These are phyloP conservation scores for Aspergillus costaricaensis DNA, from an alignment of 2,329 filamentous ascomycete species.

Conservation along the genomic window DNA sequence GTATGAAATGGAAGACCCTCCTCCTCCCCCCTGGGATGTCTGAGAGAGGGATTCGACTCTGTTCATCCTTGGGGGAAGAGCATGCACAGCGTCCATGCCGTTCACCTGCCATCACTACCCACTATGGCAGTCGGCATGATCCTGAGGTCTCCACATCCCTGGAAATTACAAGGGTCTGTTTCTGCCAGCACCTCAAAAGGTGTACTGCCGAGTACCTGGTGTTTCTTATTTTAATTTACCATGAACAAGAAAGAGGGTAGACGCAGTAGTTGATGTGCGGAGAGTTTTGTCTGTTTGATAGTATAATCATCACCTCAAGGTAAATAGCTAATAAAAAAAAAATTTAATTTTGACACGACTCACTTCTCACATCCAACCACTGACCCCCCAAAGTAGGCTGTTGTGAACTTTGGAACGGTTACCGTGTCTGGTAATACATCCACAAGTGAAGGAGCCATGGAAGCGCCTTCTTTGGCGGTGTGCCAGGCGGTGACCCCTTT, in stretches of 20 bases:
- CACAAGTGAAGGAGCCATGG: constrained; percentile 1
- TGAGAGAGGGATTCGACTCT: not conserved
- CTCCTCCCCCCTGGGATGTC: not conserved
- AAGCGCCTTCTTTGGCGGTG: constrained; percentile 18
- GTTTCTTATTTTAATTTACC: not conserved
- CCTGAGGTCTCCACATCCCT: constrained; percentile 3
- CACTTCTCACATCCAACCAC: not conserved
- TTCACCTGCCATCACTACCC: constrained; percentile 3
- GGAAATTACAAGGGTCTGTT: constrained; percentile 9
- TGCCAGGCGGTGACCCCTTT: constrained; percentile 16
- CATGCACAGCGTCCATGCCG: not conserved
- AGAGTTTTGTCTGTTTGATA: not conserved
- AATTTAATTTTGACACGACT: not conserved
- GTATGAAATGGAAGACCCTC: not conserved
- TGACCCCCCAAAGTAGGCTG: not conserved
- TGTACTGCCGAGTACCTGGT: not conserved
- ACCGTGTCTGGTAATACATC: not conserved
- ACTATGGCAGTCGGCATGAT: not conserved
- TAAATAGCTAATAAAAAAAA: too few species aligned
- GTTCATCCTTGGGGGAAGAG: not conserved
- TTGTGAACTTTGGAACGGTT: not conserved
- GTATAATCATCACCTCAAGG: not conserved
- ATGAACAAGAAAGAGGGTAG: not conserved
- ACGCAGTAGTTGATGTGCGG: too few species aligned
- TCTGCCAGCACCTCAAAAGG: constrained; percentile 5